Evolutionary conservation across 2,329 filamentous ascomycete genomes (phyloP), one percentile per base, ranked within the genome.

Genomic region (Botryotinia convoluta): DNA sequence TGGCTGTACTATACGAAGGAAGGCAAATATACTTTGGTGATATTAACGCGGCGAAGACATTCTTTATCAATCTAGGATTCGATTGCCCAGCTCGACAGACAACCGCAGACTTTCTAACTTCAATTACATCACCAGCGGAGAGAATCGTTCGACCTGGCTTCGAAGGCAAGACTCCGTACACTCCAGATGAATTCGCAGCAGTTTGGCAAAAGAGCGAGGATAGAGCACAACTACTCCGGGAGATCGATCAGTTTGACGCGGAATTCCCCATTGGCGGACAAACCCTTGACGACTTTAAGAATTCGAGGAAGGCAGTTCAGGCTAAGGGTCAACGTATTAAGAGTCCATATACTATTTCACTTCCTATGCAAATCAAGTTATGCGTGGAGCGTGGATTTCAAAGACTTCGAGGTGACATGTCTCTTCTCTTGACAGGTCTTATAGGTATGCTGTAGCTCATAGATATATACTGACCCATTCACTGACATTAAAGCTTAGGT

Each of bases 331-430:
- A 77, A 80, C 91, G 93, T 4, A 81, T 87, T 67, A 89, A 89
- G 81, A 97, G 93, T 1, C 94, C 95, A 0, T 97, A 91, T 82
- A 97, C 93, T 0, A 85, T 97, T 54, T 95, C 93, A 0, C 93
- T 91, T 77, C 69, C 74, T 6, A 90, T 95, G 82, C 95, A 98
- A 82, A 83, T 97, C 75, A 81, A 87, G 74, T 89, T 98, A 20
- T 97, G 94, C 81, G 84, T 97, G 67, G 90, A 90, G 85, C 91
- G 95, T 80, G 94, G 93, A 18, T 96, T 91, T 84, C 88, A 90
- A 79, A 90, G 95, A 70, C 85, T 97, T 12, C 86, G 85, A 72
- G 93, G 92, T 70, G 95, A 98, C 79, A 84, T 96, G 77, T 93
- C 59, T 70, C 85, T 97, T 20, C 85, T 91, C 32, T 84, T 94